phyloP scores from a whole-genome alignment of 208 protist species.

The Crithidia sp. region DNA sequence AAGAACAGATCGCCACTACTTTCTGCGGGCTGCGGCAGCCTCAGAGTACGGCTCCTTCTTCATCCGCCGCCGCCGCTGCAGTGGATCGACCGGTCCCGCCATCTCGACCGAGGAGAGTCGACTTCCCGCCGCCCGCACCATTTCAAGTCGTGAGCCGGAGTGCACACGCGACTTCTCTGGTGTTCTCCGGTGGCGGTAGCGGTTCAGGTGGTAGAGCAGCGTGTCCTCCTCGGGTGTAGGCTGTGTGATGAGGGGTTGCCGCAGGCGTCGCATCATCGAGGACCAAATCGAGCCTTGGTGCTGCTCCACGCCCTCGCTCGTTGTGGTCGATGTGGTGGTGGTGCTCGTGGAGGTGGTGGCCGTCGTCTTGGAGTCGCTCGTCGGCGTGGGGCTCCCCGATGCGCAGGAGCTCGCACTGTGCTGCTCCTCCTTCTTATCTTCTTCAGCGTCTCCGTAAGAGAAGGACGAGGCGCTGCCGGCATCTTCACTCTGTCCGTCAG shows the following conservation, averaged over 20 bases:
- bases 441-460: not conserved
- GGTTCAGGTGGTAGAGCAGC: not conserved
- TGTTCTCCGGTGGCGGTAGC: not conserved
- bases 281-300: not conserved
- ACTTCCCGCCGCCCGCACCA: not conserved
- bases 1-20: not conserved
- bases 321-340: not conserved
- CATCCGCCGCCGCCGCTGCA: not conserved
- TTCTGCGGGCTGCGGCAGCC: not conserved
- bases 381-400: not conserved
- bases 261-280: slow-evolving; percentile 1
- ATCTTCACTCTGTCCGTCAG: no score
- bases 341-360: not conserved
- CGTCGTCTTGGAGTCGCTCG: not conserved
- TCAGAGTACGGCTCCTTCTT: not conserved
- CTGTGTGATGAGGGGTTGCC: not conserved
- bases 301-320: no score
- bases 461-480: no score
- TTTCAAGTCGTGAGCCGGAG: not conserved
- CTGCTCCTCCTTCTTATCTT: not conserved
- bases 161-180: not conserved
- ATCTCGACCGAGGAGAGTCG: slow-evolving; percentile 1
- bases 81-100: not conserved
- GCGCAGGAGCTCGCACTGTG: not conserved
- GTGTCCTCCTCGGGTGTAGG: not conserved